Evolutionary conservation across 768 basidiomycete species (phyloP).

Genomic region (Tricholoma terreum): DNA sequence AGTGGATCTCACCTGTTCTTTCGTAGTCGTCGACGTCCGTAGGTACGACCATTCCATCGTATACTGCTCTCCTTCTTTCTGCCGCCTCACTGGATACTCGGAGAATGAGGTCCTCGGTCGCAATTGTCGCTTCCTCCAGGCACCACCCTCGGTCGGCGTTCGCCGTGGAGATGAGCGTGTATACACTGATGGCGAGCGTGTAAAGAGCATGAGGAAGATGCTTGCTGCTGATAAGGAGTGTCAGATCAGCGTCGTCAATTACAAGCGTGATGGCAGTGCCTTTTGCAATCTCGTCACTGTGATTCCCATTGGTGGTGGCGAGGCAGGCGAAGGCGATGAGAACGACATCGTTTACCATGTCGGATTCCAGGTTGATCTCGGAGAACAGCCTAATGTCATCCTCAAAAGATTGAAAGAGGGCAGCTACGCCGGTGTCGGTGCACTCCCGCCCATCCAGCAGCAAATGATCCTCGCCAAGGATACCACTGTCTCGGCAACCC

Average conservation of each 20-base stretch:
- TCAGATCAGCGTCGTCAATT: slow-evolving; percentile 86
- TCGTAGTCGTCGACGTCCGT: slow-evolving; percentile 84
- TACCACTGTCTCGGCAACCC: slow-evolving; percentile 6
- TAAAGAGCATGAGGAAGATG: slow-evolving; percentile 57
- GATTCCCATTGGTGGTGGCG: slow-evolving; percentile 77
- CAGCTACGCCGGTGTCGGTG: slow-evolving; percentile 55
- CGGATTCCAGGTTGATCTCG: slow-evolving; percentile 94
- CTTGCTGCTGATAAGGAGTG: slow-evolving; percentile 80
- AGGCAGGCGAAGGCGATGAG: slow-evolving; percentile 47
- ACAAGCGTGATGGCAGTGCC: slow-evolving; percentile 75
- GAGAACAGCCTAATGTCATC: slow-evolving; percentile 81
- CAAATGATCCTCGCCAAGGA: not conserved
- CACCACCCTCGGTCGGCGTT: slow-evolving; percentile 51
- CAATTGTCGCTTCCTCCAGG: slow-evolving; percentile 91
- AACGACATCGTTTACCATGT: slow-evolving; percentile 83
- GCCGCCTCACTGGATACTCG: slow-evolving; percentile 67
- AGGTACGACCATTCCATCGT: slow-evolving; percentile 84
- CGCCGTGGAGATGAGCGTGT: slow-evolving; percentile 39
- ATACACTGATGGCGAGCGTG: slow-evolving; percentile 64
- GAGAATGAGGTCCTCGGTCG: slow-evolving; percentile 78
- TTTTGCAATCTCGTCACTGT: slow-evolving; percentile 93
- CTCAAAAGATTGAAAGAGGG: slow-evolving; percentile 77
- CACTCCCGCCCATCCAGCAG: slow-evolving; percentile 14
- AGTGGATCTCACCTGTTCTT: slow-evolving; percentile 90
- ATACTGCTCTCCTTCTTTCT: slow-evolving; percentile 87